Percentiles rank a stretch among this genome's conserved stretches.
phyloP scores from a whole-genome alignment of 2,329 filamentous ascomycete species.

The Botryosphaeria dothidea region DNA sequence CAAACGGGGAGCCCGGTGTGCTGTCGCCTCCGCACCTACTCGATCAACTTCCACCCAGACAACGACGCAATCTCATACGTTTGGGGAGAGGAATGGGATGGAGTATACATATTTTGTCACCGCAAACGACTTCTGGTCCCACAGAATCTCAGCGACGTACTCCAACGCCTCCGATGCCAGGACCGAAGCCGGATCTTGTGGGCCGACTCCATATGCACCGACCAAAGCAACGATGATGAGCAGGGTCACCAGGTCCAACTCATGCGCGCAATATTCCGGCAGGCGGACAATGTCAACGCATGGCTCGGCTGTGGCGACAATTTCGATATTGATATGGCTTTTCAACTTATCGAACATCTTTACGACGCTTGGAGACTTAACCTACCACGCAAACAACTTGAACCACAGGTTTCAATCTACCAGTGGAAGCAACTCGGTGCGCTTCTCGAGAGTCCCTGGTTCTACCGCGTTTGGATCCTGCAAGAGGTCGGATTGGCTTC shows the following conservation, averaged over 20 bases:
- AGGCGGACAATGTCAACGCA: constrained; percentile 2
- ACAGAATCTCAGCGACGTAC: not conserved
- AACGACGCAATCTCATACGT: constrained; percentile 9
- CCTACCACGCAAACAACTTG: no score
- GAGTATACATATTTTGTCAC: not conserved
- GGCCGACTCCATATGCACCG: constrained; percentile 21
- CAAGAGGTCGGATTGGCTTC: not conserved
- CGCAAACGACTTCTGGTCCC: not conserved
- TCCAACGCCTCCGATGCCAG: not conserved
- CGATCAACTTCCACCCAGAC: not conserved
- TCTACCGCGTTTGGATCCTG: not conserved
- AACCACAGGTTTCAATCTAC: not conserved
- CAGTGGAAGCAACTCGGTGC: not conserved
- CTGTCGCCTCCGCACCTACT: not conserved
- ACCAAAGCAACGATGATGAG: constrained; percentile 18
- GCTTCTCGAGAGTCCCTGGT: not conserved
- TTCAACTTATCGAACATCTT: not conserved
- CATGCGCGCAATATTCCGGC: constrained; percentile 18
- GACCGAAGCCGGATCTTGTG: constrained; percentile 9
- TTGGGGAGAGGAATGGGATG: not conserved
- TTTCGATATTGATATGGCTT: not conserved
- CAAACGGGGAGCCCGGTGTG: not conserved
- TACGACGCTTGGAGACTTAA: not conserved
- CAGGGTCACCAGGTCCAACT: constrained; percentile 19
- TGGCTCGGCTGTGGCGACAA: constrained; percentile 4